These are phyloP conservation scores for Tetrastigma voinierianum DNA, from an alignment of 164 flowering plant genomes.

Conservation along the genomic window DNA sequence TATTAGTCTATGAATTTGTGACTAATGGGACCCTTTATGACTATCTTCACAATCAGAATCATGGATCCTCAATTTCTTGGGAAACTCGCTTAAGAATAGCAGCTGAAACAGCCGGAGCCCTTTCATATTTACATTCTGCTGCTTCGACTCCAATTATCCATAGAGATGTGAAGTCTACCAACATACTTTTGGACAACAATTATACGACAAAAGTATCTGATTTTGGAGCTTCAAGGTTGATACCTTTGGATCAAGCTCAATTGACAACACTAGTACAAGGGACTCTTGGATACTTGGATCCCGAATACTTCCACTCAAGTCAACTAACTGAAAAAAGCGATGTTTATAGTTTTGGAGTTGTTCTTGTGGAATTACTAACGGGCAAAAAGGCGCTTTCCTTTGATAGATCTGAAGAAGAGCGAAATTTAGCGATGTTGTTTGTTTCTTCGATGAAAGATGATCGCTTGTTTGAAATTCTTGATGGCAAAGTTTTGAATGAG, in stretches of 20 bases:
- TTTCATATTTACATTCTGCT: slow-evolving; percentile 37
- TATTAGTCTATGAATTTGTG: slow-evolving; percentile 50
- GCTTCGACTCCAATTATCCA: slow-evolving; percentile 36
- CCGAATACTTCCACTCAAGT: slow-evolving; percentile 36
- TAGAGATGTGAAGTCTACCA: slow-evolving; percentile 30
- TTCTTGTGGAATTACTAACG: slow-evolving; percentile 35
- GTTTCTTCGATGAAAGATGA: slow-evolving; percentile 11
- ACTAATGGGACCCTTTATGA: slow-evolving; percentile 41
- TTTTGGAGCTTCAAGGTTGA: slow-evolving; percentile 36
- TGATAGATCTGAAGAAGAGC: background rate
- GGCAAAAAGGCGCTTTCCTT: slow-evolving; percentile 13
- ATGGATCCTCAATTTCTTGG: slow-evolving; percentile 22
- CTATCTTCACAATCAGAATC: slow-evolving; percentile 19
- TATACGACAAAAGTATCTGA: slow-evolving; percentile 35
- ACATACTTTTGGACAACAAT: slow-evolving; percentile 34
- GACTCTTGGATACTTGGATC: slow-evolving; percentile 42
- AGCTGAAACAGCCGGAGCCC: slow-evolving; percentile 29
- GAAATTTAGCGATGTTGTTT: slow-evolving; percentile 27
- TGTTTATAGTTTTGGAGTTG: slow-evolving; percentile 45
- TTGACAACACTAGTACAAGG: slow-evolving; percentile 37
- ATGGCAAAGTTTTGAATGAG: background rate
- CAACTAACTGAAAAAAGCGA: slow-evolving; percentile 33
- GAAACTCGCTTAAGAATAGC: slow-evolving; percentile 31
- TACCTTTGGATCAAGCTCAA: slow-evolving; percentile 26
- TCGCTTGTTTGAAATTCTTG: slow-evolving; percentile 11